These are phyloP conservation scores for Quercus suber DNA, from an alignment of 306 rosid genomes.

Conservation along the genomic window DNA sequence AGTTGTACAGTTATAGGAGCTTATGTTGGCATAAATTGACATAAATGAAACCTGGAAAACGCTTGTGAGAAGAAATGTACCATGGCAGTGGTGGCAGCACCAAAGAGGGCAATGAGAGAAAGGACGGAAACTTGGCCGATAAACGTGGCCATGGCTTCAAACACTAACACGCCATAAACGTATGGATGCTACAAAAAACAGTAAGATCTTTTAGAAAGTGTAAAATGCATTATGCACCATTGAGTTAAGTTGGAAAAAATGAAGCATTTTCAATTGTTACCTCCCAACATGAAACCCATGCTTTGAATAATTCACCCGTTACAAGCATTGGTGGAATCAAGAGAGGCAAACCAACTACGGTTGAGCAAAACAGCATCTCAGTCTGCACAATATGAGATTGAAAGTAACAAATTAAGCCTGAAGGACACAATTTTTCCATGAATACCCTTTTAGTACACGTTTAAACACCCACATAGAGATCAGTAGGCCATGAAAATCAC, in stretches of 20 bases:
- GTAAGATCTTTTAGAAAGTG: slow-evolving; percentile 3
- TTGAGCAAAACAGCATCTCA: slow-evolving; percentile 98
- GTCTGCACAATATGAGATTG: slow-evolving; percentile 42
- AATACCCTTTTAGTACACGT: slow-evolving; percentile 7
- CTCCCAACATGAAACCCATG: slow-evolving; percentile 92
- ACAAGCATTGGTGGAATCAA: slow-evolving; percentile 93
- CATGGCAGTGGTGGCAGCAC: slow-evolving; percentile 98
- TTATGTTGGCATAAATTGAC: slow-evolving; percentile 26
- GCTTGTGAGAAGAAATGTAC: slow-evolving; percentile 43
- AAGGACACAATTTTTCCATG: slow-evolving; percentile 23
- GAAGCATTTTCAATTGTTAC: slow-evolving; percentile 39
- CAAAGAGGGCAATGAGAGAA: slow-evolving; percentile 87
- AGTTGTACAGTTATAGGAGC: no score
- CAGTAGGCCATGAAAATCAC: slow-evolving; percentile 30
- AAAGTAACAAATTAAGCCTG: neutral
- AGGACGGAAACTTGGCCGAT: slow-evolving; percentile 94
- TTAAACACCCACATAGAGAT: neutral
- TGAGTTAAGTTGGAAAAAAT: neutral
- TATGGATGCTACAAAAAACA: slow-evolving; percentile 77
- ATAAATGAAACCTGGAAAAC: slow-evolving; percentile 6
- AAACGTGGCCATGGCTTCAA: slow-evolving; percentile 94
- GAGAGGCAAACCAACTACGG: slow-evolving; percentile 90
- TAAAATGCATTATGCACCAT: neutral
- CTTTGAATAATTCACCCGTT: slow-evolving; percentile 89
- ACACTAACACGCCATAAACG: slow-evolving; percentile 83